phyloP scores from a whole-genome alignment of 768 basidiomycete genomes.

The Pleurotus tuber-regium region DNA sequence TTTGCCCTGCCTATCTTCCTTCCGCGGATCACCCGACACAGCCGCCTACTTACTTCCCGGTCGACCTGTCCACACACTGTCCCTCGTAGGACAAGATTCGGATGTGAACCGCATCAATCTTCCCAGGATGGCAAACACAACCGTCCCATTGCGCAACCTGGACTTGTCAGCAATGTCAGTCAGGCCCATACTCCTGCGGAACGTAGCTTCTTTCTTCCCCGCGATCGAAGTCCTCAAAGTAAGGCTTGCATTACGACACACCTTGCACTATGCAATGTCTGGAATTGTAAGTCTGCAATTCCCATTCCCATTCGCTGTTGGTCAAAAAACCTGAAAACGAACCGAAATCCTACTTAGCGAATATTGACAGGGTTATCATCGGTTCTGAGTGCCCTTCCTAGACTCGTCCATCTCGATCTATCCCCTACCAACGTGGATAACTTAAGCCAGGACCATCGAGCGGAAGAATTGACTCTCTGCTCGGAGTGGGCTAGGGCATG shows the following conservation, averaged over 20 bases:
- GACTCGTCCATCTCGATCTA: conserved; percentile 53
- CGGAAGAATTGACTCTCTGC: conserved; percentile 53
- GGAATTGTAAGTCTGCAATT: conserved; percentile 54
- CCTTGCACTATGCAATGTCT: conserved; percentile 59
- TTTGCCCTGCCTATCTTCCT: conserved; percentile 48
- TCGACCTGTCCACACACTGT: conserved; percentile 53
- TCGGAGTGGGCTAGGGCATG: conserved; percentile 54
- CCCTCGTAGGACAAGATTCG: conserved; percentile 55
- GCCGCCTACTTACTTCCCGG: conserved; percentile 61
- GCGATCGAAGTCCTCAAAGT: conserved; percentile 51
- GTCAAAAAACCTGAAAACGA: conserved; percentile 10
- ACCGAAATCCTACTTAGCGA: conserved; percentile 33
- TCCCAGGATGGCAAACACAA: conserved; percentile 44
- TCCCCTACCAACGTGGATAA: conserved; percentile 55
- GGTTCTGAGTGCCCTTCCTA: conserved; percentile 48
- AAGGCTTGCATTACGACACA: conserved; percentile 60
- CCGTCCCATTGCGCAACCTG: conserved; percentile 46
- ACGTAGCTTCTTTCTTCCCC: conserved; percentile 49
- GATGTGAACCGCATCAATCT: conserved; percentile 53
- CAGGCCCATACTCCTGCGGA: conserved; percentile 54
- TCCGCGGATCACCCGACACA: conserved; percentile 59
- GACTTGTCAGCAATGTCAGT: conserved; percentile 61
- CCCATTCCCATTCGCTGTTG: conserved; percentile 12
- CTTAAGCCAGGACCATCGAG: conserved; percentile 36
- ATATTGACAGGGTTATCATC: conserved; percentile 59